Base-by-base conservation (phyloP, 768 basidiomycete species). In the Lactarius deliciosus region DNA sequence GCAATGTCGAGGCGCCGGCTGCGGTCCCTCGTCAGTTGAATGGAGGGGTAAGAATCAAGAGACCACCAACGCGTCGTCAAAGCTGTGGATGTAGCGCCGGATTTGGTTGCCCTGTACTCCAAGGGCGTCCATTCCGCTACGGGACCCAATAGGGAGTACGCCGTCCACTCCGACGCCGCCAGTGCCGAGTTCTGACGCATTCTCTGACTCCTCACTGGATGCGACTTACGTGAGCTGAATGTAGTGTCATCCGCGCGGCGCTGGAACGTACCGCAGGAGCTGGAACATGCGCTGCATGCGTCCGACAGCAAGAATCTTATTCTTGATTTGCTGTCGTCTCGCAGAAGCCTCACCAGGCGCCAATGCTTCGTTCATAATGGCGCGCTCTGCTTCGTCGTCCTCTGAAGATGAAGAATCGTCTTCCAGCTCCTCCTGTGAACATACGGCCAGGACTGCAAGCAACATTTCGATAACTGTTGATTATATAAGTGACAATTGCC, bases 371-470 rank as follows among this genome's bases (percentile, higher is more conserved):
- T 55, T 43, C 20, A 70, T 34, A 6, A 69, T 20, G 18, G 54
- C 43, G 15, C 53, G 60, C 16, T 53, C 53, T 5, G 57, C 57
- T 45, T 81, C 83, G 15, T 72, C 73, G 36, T 89, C 88, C 64
- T 90, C 88, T 22, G 64, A 69, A 8, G 61, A 68, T n/a, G 63
- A 69, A 30, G 61, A 60, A 47, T 81, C 82, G 74, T 96, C 93
- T 72, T 96, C 94, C 11, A 98, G 85, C 77, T 98, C 97, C 75
- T 98, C 96, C 77, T 96, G 93, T 61, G 90, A 92, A 78, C 96
- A 98, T 18, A 94, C 94, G 74, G 95, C 93, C 28, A 99, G 84
- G 56, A 99, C 93, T 2, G 96, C 94, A 32, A 97, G 94, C 66
- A 99, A 82, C 96, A 98, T 98, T 76, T 99, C 97, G 68, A 94